phyloP scores from a whole-genome alignment of 768 basidiomycete species.

The Tricholoma bakamatsutake region DNA sequence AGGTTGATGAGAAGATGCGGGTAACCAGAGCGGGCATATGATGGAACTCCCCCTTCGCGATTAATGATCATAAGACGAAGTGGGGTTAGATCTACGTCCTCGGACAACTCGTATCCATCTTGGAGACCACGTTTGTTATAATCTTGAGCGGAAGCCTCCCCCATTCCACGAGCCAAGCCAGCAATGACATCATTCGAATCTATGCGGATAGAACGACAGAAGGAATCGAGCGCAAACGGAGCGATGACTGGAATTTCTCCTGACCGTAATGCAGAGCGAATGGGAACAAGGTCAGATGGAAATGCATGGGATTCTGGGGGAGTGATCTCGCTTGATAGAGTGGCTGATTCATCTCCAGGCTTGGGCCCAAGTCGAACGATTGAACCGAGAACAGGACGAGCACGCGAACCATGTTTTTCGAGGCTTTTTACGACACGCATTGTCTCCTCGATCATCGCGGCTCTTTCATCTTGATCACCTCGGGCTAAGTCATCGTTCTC shows the following conservation, averaged over 20 bases:
- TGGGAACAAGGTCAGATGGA: constrained; percentile 72
- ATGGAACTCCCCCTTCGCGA: constrained; percentile 93
- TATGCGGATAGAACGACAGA: constrained; percentile 79
- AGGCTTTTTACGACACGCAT: constrained; percentile 80
- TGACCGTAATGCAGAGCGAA: constrained; percentile 83
- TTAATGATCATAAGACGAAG: constrained; percentile 97
- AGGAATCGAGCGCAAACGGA: constrained; percentile 89
- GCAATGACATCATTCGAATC: constrained; percentile 85
- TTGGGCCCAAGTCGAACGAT: constrained; percentile 81
- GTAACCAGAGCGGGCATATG: constrained; percentile 90
- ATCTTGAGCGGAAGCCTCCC: constrained; percentile 38
- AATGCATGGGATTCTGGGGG: constrained; percentile 76
- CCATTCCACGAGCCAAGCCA: constrained; percentile 85
- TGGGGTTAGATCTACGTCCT: constrained; percentile 80
- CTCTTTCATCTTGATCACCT: constrained; percentile 66
- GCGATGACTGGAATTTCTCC: constrained; percentile 96
- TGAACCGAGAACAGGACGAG: constrained; percentile 84
- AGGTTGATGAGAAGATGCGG: constrained; percentile 97
- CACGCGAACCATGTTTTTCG: constrained; percentile 78
- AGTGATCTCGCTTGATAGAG: constrained; percentile 26
- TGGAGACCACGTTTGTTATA: constrained; percentile 19
- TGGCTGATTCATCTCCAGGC: constrained; percentile 37
- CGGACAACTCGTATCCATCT: constrained; percentile 35
- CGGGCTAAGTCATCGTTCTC: constrained; percentile 75
- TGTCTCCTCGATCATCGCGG: constrained; percentile 66